phyloP scores from a whole-genome alignment of 768 basidiomycete genomes.

The Auricularia cornea region DNA sequence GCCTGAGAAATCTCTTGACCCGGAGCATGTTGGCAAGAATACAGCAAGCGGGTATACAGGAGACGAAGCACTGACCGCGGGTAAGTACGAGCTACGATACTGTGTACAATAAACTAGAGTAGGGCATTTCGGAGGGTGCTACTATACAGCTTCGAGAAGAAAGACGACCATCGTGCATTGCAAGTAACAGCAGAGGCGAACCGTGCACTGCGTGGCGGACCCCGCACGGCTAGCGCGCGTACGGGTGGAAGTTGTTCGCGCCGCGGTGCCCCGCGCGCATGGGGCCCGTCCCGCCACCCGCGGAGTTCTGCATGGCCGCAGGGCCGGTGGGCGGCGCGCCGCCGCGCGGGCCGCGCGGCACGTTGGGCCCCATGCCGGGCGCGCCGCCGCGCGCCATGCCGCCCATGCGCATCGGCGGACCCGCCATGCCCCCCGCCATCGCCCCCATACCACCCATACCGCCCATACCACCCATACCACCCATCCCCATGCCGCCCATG shows the following conservation, averaged over 20 bases:
- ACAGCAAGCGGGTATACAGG: too few relatives aligned
- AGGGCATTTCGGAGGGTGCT: too few relatives aligned
- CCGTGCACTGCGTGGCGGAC: too few relatives aligned
- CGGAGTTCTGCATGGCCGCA: constrained; percentile 41
- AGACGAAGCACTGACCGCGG: too few relatives aligned
- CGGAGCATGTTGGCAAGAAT: too few relatives aligned
- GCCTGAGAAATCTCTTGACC: too few relatives aligned
- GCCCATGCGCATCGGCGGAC: constrained; percentile 37
- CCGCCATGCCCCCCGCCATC: constrained; percentile 29
- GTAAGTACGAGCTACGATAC: too few relatives aligned
- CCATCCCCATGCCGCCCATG: constrained; percentile 34
- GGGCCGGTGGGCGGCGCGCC: constrained; percentile 56
- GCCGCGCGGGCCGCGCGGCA: constrained; percentile 21
- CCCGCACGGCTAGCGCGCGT: constrained; percentile 44
- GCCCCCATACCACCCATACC: constrained; percentile 29
- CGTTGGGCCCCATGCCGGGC: constrained; percentile 5
- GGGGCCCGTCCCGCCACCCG: constrained; percentile 52
- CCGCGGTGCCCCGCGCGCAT: constrained; percentile 63
- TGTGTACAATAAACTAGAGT: too few relatives aligned
- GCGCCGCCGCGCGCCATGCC: constrained; percentile 3
- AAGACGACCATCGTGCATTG: too few relatives aligned
- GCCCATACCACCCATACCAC: constrained; percentile 10
- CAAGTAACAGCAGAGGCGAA: too few relatives aligned
- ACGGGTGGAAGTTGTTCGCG: constrained; percentile 78
- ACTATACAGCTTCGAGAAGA: too few relatives aligned